These are phyloP conservation scores for Teratosphaeria zuluensis DNA, from an alignment of 2,329 filamentous ascomycete genomes.

Conservation along the genomic window DNA sequence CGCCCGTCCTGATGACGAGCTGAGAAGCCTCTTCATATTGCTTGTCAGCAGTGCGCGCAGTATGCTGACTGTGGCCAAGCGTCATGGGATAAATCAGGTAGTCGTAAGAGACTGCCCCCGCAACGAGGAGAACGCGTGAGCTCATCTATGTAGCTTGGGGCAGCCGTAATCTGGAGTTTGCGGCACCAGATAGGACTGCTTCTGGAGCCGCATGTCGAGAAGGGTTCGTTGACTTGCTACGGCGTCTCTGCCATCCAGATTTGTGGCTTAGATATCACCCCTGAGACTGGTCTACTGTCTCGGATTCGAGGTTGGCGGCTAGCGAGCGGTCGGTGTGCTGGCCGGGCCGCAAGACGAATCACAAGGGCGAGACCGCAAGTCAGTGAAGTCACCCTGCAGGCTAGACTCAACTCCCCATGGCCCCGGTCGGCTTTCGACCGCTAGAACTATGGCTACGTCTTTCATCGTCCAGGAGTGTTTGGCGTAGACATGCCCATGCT, in stretches of 20 bases:
- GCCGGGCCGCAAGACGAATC: not conserved
- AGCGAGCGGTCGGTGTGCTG: not conserved
- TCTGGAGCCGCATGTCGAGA: not conserved
- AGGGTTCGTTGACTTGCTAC: not conserved
- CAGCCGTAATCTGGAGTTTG: not conserved
- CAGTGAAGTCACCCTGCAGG: too few species aligned
- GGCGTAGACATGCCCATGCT: not conserved
- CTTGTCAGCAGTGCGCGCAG: conserved; percentile 2
- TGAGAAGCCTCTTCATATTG: conserved; percentile 10
- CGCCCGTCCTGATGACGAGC: conserved; percentile 22
- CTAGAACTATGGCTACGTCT: not conserved
- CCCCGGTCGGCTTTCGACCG: too few species aligned
- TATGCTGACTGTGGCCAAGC: not conserved
- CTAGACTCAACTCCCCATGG: too few species aligned
- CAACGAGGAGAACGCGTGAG: conserved; percentile 21
- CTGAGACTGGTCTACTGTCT: not conserved
- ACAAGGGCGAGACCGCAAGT: not conserved
- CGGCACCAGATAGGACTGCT: not conserved
- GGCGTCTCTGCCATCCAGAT: not conserved
- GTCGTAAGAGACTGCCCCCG: conserved; percentile 24
- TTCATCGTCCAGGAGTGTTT: not conserved
- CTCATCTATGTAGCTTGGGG: conserved; percentile 8
- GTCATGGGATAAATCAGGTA: conserved; percentile 23
- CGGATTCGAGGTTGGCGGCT: not conserved
- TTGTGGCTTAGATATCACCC: not conserved